Percentiles rank a stretch among this genome's conserved stretches.
phyloP scores from a whole-genome alignment of 1,284 basidiomycete species.

The Boletus sp. region DNA sequence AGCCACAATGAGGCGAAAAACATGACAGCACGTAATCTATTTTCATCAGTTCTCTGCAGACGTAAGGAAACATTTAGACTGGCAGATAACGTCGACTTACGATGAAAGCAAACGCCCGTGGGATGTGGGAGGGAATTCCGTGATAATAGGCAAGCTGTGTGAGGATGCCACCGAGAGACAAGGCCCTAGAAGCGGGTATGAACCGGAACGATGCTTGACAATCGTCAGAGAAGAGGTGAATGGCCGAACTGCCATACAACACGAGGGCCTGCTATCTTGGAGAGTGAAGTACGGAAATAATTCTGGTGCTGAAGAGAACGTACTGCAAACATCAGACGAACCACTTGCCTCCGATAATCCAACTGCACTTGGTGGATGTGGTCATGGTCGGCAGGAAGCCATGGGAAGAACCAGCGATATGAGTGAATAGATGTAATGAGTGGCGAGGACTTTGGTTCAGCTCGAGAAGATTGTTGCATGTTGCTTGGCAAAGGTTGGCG shows the following conservation, averaged over 20 bases:
- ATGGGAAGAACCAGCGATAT: background rate
- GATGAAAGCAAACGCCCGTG: background rate
- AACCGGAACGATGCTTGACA: conserved; percentile 2
- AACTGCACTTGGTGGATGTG: background rate
- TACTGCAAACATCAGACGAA: conserved; percentile 5
- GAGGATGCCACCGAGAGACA: conserved; percentile 3
- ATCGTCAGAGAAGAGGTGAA: background rate
- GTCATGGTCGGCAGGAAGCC: background rate
- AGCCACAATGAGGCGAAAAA: background rate
- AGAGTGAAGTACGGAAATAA: background rate
- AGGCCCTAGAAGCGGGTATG: conserved; percentile 1
- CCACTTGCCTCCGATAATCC: background rate
- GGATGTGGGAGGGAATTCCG: background rate
- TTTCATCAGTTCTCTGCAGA: background rate
- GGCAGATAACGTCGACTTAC: background rate
- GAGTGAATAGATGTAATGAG: background rate
- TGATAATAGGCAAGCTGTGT: background rate
- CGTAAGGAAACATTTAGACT: background rate
- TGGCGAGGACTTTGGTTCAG: background rate
- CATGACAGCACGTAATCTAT: too few species aligned
- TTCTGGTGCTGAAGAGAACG: too few species aligned
- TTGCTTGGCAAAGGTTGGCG: background rate
- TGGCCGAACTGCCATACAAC: background rate
- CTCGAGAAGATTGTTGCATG: background rate
- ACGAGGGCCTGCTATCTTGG: background rate